Evolutionary conservation across 192 early-diverging fungal species (phyloP).

Genomic region (Spizellomyces sp.): DNA sequence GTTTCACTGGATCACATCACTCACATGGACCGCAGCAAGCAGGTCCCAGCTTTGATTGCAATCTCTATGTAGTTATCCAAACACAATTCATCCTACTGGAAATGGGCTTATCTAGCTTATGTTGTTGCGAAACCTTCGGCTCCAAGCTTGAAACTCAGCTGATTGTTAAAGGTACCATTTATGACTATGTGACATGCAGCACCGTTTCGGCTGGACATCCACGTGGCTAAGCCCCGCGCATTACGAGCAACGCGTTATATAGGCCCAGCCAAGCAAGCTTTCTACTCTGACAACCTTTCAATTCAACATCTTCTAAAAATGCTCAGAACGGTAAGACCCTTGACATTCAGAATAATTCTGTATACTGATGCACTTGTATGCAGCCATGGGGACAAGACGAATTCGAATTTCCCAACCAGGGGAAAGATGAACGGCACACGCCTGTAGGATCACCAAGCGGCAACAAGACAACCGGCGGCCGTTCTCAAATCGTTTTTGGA

Average conservation of each 20-base stretch:
- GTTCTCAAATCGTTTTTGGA: conserved; percentile 8
- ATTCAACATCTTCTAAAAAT: neutral
- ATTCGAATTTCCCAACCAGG: neutral
- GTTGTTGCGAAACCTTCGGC: too few species aligned
- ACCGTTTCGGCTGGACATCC: neutral
- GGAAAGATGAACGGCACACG: neutral
- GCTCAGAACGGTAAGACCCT: conserved; percentile 7
- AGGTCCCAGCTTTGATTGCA: neutral
- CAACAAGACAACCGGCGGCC: neutral
- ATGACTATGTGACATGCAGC: neutral
- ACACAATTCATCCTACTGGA: neutral
- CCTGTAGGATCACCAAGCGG: neutral
- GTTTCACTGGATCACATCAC: neutral
- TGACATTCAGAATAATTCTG: neutral
- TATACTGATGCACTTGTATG: too few species aligned
- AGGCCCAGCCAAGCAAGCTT: neutral
- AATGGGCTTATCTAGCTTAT: too few species aligned
- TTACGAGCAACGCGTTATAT: neutral
- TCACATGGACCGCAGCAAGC: neutral
- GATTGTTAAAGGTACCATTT: neutral
- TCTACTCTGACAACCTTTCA: neutral
- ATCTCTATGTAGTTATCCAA: neutral
- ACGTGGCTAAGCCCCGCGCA: neutral
- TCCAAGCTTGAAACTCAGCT: too few species aligned
- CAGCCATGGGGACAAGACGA: conserved; percentile 13